Percentiles rank a stretch among this genome's conserved stretches.
These are phyloP conservation scores for Limtongozyma cylindracea DNA, from an alignment of 805 yeast genomes.

Conservation along the genomic window DNA sequence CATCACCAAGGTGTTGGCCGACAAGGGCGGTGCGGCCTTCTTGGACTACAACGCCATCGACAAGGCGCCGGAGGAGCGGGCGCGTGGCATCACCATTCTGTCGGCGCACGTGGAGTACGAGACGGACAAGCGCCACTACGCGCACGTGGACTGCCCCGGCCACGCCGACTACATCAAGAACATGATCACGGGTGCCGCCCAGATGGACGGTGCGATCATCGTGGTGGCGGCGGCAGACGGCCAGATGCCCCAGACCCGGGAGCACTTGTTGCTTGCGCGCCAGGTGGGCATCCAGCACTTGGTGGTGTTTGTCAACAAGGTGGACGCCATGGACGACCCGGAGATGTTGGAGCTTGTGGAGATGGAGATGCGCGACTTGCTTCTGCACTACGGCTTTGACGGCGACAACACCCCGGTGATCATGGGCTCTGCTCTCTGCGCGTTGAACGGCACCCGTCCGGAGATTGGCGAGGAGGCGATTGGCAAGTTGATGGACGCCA, in stretches of 20 bases:
- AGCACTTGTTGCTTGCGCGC: constrained; percentile 92
- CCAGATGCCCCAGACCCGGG: constrained; percentile 99
- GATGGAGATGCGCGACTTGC: constrained; percentile 98
- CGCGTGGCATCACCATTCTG: constrained; percentile 96
- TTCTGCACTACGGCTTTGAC: constrained; percentile 80
- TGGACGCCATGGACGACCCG: constrained; percentile 92
- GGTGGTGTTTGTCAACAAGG: constrained; percentile 95
- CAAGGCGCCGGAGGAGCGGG: constrained; percentile 97
- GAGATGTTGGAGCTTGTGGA: constrained; percentile 98
- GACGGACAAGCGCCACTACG: constrained; percentile 84
- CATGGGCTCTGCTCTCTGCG: constrained; percentile 97
- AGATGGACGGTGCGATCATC: constrained; percentile 98
- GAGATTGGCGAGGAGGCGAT: constrained; percentile 85
- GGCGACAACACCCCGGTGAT: constrained; percentile 96
- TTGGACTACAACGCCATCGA: constrained; percentile 85
- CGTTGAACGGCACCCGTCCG: constrained; percentile 67
- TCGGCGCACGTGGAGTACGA: constrained; percentile 96
- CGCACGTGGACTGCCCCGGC: constrained; percentile 97
- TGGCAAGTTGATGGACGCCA: constrained; percentile 64
- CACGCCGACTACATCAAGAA: constrained; percentile 97
- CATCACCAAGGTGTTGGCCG: constrained; percentile 81
- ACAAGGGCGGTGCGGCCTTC: constrained; percentile 78
- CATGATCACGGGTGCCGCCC: constrained; percentile 99
- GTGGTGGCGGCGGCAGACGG: constrained; percentile 99
- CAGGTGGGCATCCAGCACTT: constrained; percentile 97